phyloP scores from a whole-genome alignment of 2,329 filamentous ascomycete genomes.

The Ophiocordyceps polyrhachis-furcata region DNA sequence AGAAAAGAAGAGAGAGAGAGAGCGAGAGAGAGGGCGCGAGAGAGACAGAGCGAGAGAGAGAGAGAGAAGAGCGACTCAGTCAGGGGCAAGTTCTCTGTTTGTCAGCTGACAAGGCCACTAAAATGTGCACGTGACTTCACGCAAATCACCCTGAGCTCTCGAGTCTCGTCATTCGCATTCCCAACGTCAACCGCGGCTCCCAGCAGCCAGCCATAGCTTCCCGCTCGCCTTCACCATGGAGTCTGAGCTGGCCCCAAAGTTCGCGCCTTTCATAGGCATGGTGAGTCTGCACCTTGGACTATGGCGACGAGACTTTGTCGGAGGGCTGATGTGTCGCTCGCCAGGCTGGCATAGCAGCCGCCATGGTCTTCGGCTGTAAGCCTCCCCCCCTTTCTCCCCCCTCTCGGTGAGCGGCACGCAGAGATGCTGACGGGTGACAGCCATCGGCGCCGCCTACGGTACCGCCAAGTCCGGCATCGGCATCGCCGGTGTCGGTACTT shows the following conservation, averaged over 20 bases:
- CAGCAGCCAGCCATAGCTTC: background rate
- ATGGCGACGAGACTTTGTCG: background rate
- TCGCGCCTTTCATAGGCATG: conserved; percentile 80
- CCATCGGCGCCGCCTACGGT: conserved; percentile 62
- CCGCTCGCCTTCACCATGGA: conserved; percentile 23
- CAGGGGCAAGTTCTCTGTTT: background rate
- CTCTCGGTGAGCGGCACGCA: background rate
- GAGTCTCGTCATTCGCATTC: background rate
- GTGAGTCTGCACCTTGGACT: conserved; percentile 29
- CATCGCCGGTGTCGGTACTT: conserved; percentile 70
- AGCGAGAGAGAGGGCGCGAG: too few species aligned
- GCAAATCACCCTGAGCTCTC: background rate
- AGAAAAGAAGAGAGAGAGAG: too few species aligned
- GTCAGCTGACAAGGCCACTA: background rate
- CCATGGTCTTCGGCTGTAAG: conserved; percentile 75
- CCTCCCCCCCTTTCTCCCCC: conserved; percentile 2
- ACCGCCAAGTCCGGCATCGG: conserved; percentile 80
- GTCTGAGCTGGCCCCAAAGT: conserved; percentile 52
- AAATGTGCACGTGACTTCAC: background rate
- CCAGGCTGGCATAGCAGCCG: conserved; percentile 59
- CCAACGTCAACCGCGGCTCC: background rate
- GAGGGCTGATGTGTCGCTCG: background rate
- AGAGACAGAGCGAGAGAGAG: too few species aligned
- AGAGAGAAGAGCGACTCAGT: too few species aligned
- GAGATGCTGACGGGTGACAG: conserved; percentile 13